Evolutionary conservation across 352 stramenopile genomes (phyloP).

Genomic region (Globisporangium solare): DNA sequence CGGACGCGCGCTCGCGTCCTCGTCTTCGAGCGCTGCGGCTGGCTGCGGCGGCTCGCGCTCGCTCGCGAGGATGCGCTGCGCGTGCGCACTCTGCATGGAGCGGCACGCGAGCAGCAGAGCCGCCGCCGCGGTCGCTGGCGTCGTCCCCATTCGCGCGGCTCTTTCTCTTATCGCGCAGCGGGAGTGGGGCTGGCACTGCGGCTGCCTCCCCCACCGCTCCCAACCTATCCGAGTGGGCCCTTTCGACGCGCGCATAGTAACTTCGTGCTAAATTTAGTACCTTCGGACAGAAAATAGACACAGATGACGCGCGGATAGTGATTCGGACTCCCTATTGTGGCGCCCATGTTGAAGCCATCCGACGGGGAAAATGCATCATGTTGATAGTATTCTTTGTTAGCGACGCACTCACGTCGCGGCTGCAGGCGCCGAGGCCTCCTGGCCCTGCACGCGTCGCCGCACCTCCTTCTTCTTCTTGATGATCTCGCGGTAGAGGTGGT

Average conservation of each 20-base stretch:
- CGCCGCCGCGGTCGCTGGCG: background rate
- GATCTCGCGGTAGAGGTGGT: conserved; percentile 92
- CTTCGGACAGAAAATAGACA: no score
- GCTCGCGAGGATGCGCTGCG: conserved; percentile 28
- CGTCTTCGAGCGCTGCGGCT: conserved; percentile 1
- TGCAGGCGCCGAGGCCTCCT: conserved; percentile 6
- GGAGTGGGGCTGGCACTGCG: background rate
- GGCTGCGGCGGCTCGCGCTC: conserved; percentile 5
- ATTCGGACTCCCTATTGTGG: no score
- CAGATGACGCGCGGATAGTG: no score
- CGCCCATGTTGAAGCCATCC: no score
- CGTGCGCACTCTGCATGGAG: conserved; percentile 8
- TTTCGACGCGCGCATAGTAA: no score
- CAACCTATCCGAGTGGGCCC: no score
- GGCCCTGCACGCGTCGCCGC: conserved; percentile 40
- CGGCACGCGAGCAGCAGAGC: background rate
- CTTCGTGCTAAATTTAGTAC: background rate
- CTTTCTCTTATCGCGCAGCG: background rate
- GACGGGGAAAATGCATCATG: background rate
- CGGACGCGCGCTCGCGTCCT: conserved; percentile 8
- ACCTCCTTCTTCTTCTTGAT: conserved; percentile 92
- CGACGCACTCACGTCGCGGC: no score
- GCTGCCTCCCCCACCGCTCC: no score
- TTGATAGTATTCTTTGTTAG: no score
- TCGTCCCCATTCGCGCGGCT: conserved; percentile 5